Evolutionary conservation across 2,329 filamentous ascomycete species (phyloP).

Genomic region (Claviceps sp.): DNA sequence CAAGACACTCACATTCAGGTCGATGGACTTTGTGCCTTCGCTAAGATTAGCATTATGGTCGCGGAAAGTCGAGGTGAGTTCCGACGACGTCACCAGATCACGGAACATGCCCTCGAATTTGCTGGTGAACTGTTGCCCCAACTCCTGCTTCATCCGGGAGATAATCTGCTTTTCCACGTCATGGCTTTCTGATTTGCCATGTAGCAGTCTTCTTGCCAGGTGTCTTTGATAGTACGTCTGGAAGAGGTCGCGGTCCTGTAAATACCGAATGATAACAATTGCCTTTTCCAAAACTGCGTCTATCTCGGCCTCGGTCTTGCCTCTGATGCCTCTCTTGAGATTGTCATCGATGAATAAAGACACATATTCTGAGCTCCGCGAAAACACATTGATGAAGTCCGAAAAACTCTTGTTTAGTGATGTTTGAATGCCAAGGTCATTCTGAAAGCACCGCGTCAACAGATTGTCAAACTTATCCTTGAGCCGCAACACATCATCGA

Average conservation of each 20-base stretch:
- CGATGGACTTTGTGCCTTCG: conserved; percentile 42
- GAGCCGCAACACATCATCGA: conserved; percentile 72
- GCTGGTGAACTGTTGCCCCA: conserved; percentile 84
- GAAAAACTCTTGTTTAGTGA: conserved; percentile 77
- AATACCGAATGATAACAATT: conserved; percentile 73
- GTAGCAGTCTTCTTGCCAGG: conserved; percentile 71
- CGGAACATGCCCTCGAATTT: conserved; percentile 98
- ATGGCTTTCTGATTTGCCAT: conserved; percentile 78
- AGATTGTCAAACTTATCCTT: conserved; percentile 85
- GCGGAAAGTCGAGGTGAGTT: conserved; percentile 67
- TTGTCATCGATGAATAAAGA: conserved; percentile 96
- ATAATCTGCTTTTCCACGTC: conserved; percentile 96
- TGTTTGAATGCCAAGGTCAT: conserved; percentile 66
- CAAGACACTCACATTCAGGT: conserved; percentile 72
- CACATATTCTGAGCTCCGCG: conserved; percentile 76
- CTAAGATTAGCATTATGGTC: conserved; percentile 44
- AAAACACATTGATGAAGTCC: conserved; percentile 87
- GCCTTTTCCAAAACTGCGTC: conserved; percentile 79
- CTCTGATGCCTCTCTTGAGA: conserved; percentile 83
- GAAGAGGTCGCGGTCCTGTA: conserved; percentile 87
- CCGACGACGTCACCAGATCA: conserved; percentile 79
- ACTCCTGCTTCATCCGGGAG: conserved; percentile 88
- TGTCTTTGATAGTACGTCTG: conserved; percentile 98
- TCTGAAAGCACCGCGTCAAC: conserved; percentile 57
- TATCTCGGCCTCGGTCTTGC: conserved; percentile 80